A percentile compares a stretch with the other conserved stretches of the same genome.
These are phyloP conservation scores for Geranium incanum DNA, from an alignment of 441 rosid species.

Conservation along the genomic window DNA sequence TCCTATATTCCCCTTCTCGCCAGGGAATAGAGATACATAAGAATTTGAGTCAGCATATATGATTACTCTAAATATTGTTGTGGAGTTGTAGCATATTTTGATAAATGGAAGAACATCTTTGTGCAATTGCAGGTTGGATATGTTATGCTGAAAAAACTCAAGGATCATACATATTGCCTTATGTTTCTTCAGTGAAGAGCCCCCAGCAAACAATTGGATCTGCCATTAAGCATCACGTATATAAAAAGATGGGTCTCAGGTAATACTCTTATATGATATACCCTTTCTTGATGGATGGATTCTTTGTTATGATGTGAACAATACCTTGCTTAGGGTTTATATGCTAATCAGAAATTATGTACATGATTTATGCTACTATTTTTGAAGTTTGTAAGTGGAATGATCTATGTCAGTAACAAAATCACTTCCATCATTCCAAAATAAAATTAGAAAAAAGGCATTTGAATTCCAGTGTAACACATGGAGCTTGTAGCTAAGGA, in stretches of 20 bases:
- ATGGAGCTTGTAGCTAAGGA: background rate
- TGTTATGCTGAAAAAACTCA: constrained; percentile 93
- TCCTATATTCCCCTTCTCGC: background rate
- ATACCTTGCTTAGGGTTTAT: background rate
- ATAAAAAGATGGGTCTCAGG: constrained; percentile 69
- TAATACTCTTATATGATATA: constrained; percentile 12
- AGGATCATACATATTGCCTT: constrained; percentile 77
- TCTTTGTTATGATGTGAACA: constrained; percentile 4
- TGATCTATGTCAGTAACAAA: background rate
- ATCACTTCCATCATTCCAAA: background rate
- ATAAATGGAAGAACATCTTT: constrained; percentile 10
- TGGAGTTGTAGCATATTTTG: background rate
- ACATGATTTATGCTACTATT: background rate
- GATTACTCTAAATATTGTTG: background rate
- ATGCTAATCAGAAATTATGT: background rate
- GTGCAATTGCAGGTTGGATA: constrained; percentile 71
- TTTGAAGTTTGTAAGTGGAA: constrained; percentile 3
- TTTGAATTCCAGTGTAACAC: constrained; percentile 1
- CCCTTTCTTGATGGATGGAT: background rate
- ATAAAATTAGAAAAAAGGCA: background rate
- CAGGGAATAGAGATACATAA: background rate
- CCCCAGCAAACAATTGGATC: constrained; percentile 91
- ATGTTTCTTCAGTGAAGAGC: constrained; percentile 83
- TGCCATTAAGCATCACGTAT: constrained; percentile 57
- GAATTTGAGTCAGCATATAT: background rate